Percentiles rank a stretch among this genome's conserved stretches.
phyloP scores from a whole-genome alignment of 2,329 filamentous ascomycete genomes.

The Diplodia corticola region DNA sequence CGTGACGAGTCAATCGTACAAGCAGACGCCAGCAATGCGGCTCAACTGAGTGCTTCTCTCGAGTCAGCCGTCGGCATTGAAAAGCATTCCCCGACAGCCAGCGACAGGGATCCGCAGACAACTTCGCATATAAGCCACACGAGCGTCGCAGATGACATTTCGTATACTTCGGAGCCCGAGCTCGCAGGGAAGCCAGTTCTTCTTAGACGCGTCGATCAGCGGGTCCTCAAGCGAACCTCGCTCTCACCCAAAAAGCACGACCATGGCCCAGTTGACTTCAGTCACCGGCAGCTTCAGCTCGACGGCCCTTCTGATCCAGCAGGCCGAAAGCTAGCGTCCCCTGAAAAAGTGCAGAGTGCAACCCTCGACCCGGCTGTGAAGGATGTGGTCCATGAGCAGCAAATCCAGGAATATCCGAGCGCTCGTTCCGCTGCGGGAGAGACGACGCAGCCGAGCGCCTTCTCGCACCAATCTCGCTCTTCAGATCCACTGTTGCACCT shows the following conservation, averaged over 20 bases:
- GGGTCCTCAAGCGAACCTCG: slow-evolving; percentile 5
- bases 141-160: slow-evolving; percentile 8
- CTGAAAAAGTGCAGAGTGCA: background rate
- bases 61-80: background rate
- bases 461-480: slow-evolving; percentile 15
- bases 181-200: slow-evolving; percentile 4
- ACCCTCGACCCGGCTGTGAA: too few relatives aligned
- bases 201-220: slow-evolving; percentile 12
- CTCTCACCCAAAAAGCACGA: slow-evolving; percentile 5
- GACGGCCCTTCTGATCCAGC: slow-evolving; percentile 4
- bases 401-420: slow-evolving; percentile 5
- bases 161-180: slow-evolving; percentile 19
- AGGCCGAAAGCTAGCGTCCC: background rate
- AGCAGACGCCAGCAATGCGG: background rate
- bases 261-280: background rate
- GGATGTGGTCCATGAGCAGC: background rate
- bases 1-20: slow-evolving; percentile 32
- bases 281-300: background rate
- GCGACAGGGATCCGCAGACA: background rate
- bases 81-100: background rate
- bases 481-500: slow-evolving; percentile 11
- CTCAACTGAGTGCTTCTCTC: slow-evolving; percentile 7
- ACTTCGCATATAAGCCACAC: background rate
- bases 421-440: slow-evolving; percentile 6
- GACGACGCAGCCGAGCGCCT: background rate